Conservation (phyloP, 164 flowering plant genomes). For the Macadamia integrifolia region DNA sequence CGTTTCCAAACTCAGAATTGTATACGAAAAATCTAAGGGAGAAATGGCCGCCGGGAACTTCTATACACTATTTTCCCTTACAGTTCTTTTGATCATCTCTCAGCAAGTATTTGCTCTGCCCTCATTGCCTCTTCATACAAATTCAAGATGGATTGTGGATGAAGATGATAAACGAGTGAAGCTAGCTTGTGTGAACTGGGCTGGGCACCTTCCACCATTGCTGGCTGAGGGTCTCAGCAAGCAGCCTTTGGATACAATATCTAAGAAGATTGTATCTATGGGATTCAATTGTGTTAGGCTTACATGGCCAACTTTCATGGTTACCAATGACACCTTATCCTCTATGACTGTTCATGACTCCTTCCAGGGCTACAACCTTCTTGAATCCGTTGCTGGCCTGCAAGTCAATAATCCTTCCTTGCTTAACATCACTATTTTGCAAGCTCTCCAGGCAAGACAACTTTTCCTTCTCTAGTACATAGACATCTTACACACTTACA, state of each 20-base stretch:
- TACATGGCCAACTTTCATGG: background rate
- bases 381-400: background rate
- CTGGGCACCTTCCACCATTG: background rate
- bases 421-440: conserved; percentile 79
- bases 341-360: background rate
- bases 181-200: background rate
- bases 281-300: background rate
- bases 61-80: too few relatives aligned
- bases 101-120: background rate
- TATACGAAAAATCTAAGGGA: too few relatives aligned
- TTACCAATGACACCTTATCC: background rate
- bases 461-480: too few relatives aligned
- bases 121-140: background rate
- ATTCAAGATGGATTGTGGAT: background rate
- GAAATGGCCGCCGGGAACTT: too few relatives aligned
- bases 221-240: background rate
- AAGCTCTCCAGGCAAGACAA: too few relatives aligned
- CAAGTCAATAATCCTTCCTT: conserved; percentile 33
- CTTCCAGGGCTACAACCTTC: background rate
- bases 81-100: too few relatives aligned
- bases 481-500: too few relatives aligned
- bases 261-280: background rate
- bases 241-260: background rate
- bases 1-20: too few relatives aligned
- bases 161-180: background rate